Conservation (phyloP, 495 filamentous ascomycete species). For the Clavariopsis aquatica region DNA sequence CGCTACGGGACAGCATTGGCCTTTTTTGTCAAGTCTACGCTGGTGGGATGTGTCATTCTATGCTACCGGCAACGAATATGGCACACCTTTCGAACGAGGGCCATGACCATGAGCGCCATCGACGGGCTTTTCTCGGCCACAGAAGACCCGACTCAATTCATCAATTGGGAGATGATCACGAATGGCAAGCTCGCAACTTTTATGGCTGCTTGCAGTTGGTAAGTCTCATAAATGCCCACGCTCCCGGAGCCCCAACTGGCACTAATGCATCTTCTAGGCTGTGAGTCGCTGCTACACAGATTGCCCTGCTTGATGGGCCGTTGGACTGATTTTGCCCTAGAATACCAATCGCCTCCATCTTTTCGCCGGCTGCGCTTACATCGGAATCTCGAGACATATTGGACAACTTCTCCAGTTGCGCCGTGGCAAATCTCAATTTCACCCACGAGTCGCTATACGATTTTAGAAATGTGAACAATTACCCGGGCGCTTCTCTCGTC, state of each 20-base stretch:
- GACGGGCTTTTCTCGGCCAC: slow-evolving; percentile 46
- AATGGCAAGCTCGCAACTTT: slow-evolving; percentile 47
- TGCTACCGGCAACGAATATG: slow-evolving; percentile 48
- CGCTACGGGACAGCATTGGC: slow-evolving; percentile 47
- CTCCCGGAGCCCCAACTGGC: neutral
- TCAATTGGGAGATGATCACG: slow-evolving; percentile 43
- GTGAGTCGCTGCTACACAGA: no score
- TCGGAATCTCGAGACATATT: slow-evolving; percentile 32
- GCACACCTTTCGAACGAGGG: slow-evolving; percentile 45
- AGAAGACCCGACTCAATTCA: slow-evolving; percentile 45
- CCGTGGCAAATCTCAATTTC: slow-evolving; percentile 44
- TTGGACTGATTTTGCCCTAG: no score
- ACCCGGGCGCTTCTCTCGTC: slow-evolving; percentile 40
- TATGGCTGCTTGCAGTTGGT: slow-evolving; percentile 48
- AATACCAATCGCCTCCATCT: slow-evolving; percentile 47
- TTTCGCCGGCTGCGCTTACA: slow-evolving; percentile 47
- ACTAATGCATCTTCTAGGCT: slow-evolving; percentile 33
- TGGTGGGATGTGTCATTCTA: slow-evolving; percentile 47
- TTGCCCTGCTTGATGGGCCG: no score
- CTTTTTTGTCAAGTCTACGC: slow-evolving; percentile 46
- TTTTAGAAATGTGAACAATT: slow-evolving; percentile 36
- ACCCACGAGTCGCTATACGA: slow-evolving; percentile 26
- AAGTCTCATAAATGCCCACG: neutral
- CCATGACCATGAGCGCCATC: slow-evolving; percentile 45
- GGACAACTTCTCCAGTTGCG: slow-evolving; percentile 20